Percentiles rank a stretch among this genome's conserved stretches.
Evolutionary conservation across 1,284 basidiomycete species (phyloP).

Genomic region (Pulchroboletus neoregius): DNA sequence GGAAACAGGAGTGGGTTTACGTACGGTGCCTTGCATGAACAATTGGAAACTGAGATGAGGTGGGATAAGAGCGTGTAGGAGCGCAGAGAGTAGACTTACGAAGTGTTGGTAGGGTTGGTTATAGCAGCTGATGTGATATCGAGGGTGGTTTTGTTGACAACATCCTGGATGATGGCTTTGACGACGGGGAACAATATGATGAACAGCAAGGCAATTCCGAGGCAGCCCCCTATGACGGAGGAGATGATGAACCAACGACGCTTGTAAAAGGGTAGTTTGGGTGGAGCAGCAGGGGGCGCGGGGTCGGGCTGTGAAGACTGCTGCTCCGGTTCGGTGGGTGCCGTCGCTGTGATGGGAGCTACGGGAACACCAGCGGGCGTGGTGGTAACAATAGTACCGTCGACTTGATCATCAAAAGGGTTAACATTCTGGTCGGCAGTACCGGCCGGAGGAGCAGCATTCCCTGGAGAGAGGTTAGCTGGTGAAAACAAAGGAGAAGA

Average conservation of each 20-base stretch:
- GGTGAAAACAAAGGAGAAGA: neutral
- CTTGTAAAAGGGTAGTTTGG: slow-evolving; percentile 36
- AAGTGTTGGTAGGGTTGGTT: slow-evolving; percentile 46
- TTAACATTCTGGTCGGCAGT: slow-evolving; percentile 20
- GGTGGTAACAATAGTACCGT: neutral
- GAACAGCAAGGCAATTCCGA: slow-evolving; percentile 60
- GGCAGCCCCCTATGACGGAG: slow-evolving; percentile 34
- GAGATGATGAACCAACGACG: slow-evolving; percentile 47
- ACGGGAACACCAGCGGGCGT: too few relatives aligned
- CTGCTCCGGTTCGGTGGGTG: slow-evolving; percentile 17
- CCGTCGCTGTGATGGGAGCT: slow-evolving; percentile 8
- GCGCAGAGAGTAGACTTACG: slow-evolving; percentile 38
- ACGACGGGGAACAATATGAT: slow-evolving; percentile 63
- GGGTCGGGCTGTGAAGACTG: slow-evolving; percentile 28
- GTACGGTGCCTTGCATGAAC: slow-evolving; percentile 43
- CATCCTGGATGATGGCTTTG: slow-evolving; percentile 57
- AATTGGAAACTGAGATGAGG: slow-evolving; percentile 43
- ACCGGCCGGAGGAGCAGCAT: slow-evolving; percentile 40
- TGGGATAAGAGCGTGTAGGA: neutral
- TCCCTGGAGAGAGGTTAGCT: slow-evolving; percentile 29
- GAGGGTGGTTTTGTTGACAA: slow-evolving; percentile 52
- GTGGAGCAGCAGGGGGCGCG: slow-evolving; percentile 2
- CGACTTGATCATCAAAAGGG: slow-evolving; percentile 15
- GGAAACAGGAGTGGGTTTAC: slow-evolving; percentile 5
- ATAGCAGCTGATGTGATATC: slow-evolving; percentile 51